Evolutionary conservation across 176 grass and related monocot species (phyloP).

Genomic region (Aegilops sharonensis): DNA sequence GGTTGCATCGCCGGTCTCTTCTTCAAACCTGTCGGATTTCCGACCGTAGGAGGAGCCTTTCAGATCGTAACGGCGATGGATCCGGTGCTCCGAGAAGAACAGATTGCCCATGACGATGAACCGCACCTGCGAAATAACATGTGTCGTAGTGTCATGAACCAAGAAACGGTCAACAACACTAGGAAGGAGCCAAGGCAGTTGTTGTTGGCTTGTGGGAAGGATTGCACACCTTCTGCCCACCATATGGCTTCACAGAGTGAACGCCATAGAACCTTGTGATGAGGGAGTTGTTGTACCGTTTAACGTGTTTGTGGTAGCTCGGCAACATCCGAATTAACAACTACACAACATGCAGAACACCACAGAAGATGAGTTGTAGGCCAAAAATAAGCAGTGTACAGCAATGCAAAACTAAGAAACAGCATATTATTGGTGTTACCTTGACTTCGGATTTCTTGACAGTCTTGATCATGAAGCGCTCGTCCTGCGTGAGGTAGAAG

Average conservation of each 20-base stretch:
- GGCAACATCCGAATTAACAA: constrained; percentile 63
- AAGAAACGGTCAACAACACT: neutral
- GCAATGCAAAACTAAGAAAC: neutral
- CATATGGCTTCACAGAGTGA: constrained; percentile 77
- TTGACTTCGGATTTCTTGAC: constrained; percentile 91
- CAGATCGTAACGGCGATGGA: constrained; percentile 86
- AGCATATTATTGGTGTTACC: constrained; percentile 15
- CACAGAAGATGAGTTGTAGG: no score
- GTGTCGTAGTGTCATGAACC: constrained; percentile 6
- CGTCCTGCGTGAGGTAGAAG: constrained; percentile 82
- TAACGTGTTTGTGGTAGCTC: constrained; percentile 62
- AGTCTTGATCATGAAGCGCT: constrained; percentile 90
- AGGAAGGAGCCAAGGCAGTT: neutral
- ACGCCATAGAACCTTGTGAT: constrained; percentile 71
- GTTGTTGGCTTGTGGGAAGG: neutral
- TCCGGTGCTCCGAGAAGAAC: constrained; percentile 45
- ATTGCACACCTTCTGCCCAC: constrained; percentile 50
- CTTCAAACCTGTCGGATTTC: constrained; percentile 65
- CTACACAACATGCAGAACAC: constrained; percentile 1
- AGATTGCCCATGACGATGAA: constrained; percentile 30
- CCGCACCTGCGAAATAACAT: neutral
- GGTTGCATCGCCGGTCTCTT: constrained; percentile 80
- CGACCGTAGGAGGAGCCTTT: constrained; percentile 92
- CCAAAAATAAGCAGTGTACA: neutral
- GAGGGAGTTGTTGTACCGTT: constrained; percentile 50